These are phyloP conservation scores for Phytopythium ostracodes DNA, from an alignment of 352 stramenopile species.

Conservation along the genomic window DNA sequence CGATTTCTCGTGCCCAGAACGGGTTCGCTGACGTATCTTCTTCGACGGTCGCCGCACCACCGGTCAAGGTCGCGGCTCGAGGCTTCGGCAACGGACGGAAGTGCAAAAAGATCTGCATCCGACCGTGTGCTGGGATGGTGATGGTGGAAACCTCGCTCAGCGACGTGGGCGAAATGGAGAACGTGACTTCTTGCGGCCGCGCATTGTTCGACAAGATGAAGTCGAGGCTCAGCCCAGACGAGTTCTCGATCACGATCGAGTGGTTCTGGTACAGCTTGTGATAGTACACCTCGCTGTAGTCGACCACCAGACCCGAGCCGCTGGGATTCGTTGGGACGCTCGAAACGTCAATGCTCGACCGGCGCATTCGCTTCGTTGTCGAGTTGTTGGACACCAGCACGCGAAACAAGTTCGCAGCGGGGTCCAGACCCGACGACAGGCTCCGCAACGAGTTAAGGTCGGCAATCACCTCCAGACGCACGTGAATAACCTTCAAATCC, in stretches of 20 bases:
- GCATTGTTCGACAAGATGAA: slow-evolving; percentile 86
- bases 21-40: slow-evolving; percentile 27
- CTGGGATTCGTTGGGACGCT: neutral
- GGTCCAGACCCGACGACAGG: slow-evolving; percentile 71
- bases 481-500: slow-evolving; percentile 86
- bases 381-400: slow-evolving; percentile 80
- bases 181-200: slow-evolving; percentile 72
- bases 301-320: slow-evolving; percentile 51
- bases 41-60: slow-evolving; percentile 8
- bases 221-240: slow-evolving; percentile 75
- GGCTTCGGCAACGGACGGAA: slow-evolving; percentile 66
- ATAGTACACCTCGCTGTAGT: slow-evolving; percentile 87
- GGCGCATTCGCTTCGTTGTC: slow-evolving; percentile 46
- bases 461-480: slow-evolving; percentile 82
- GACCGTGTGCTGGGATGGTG: slow-evolving; percentile 58
- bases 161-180: slow-evolving; percentile 78
- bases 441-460: slow-evolving; percentile 81
- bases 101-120: slow-evolving; percentile 86
- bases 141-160: slow-evolving; percentile 81
- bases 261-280: slow-evolving; percentile 89
- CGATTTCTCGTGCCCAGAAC: slow-evolving; percentile 74
- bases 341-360: slow-evolving; percentile 52
- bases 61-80: neutral
- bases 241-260: slow-evolving; percentile 88
- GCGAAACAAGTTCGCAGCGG: slow-evolving; percentile 75